Base-by-base conservation (phyloP, 805 yeast genomes). In the Pichia scutulata region DNA sequence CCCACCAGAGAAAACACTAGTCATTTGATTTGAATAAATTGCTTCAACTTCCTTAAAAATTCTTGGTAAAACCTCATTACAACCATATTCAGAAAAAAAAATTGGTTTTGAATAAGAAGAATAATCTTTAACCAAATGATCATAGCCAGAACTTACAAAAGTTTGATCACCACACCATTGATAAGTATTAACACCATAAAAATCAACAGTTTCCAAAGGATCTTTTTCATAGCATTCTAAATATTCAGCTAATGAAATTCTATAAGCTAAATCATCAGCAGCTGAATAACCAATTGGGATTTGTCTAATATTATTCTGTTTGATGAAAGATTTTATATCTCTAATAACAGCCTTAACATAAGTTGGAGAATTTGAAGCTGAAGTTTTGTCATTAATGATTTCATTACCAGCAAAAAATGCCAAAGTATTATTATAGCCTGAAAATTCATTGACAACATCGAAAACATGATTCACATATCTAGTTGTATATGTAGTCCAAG, bases 201-300 rank as follows among this genome's bases (percentile, higher is more conserved):
- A 85, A 62, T 92, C 98, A 18, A 84, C 82, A 2, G 82, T 67
- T 46, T 81, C 84, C 3, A 62, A 56, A 0, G 75, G 68, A 16
- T 68, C 66, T 2, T 73, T 73, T 21, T 78, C 81, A 23, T 81
- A 76, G 60, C 97, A 90, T 59, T 84, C 92, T 50, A 92, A 74
- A 63, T 86, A 92, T 51, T 80, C 76, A 0, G 97, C 84, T 44
- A 90, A 73, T 0, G 96, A 77, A 9, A 78, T 77, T 59, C 98
- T 74, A 66, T 78, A 90, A 47, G 74, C 68, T 52, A 90, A 73
- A 61, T 90, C 97, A 68, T 92, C 98, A 1, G 97, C 98, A 0
- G 98, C 97, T 0, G 97, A 89, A 65, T 92, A 92, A 0, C 98
- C 98, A 37, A 92, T 87, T 0, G 98, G 98, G 18, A 92, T 78